Base-by-base conservation (phyloP, 2,329 filamentous ascomycete species). In the Grosmannia clavigera region DNA sequence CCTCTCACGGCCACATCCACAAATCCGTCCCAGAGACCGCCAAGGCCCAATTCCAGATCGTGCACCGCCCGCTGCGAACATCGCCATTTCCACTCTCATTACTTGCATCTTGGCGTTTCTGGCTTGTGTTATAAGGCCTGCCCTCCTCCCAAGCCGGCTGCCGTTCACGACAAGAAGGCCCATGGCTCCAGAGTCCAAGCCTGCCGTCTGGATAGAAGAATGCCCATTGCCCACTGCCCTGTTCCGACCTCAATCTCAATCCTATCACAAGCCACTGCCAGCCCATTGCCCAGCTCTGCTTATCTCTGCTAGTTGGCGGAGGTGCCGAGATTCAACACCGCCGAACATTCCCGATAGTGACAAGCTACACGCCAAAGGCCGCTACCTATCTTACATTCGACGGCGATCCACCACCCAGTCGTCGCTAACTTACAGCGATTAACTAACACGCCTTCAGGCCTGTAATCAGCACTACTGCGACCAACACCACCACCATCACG, bases 31-130 rank as follows among this genome's bases (percentile, higher is more conserved):
- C 58, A 58, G 27, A 58, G 25, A 52, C 53, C 40, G 58, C 58
- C 58, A 60, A 60, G 58, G n/a, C 58, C 35, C 40, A 58, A 38
- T 52, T 58, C 43, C 43, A 53, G 43, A 35, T 52, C 40, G 38
- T 19, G 25, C 62, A 40, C 33, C 48, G 51, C 57, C 50, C 35
- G 57, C 16, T 16, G 22, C 55, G 59, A 56, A 27, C 61, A 61
- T 62, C 55, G 46, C 59, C 61, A 60, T 62, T 62, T 64, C 58
- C 57, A 11, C 33, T 40, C 5, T 5, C 54, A 35, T 35, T 40
- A 55, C 11, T 9, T 29, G 14, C 16, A n/a, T 27, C 56, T 58
- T 57, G 55, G 56, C 56, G 33, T 25, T 33, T 48, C 43, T 29
- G 22, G 5, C 40, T 48, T 27, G 31, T 46, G 19, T 19, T 46